Evolutionary conservation across 345 rosid genomes (phyloP), one percentile per base, ranked within the genome.

Genomic region (Excoecaria cochinchinensis): DNA sequence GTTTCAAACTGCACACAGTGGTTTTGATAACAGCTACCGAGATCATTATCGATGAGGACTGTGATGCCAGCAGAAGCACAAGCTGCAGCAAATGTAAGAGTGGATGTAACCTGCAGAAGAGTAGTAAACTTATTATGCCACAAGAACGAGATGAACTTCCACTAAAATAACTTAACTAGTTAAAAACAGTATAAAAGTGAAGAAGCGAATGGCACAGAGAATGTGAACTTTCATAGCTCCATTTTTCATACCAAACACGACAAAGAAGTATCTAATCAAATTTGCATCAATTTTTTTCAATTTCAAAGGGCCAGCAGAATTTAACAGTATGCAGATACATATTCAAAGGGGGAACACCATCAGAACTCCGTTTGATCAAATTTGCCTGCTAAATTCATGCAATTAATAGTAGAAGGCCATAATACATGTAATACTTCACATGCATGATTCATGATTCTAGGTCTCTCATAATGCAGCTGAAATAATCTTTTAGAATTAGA

Each of bases 41-140:
- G 88, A 83, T 91, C 93, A 57, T 91, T 91, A 87, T 89, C 89
- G 8, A 89, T 91, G 46, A 91, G 96, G 68, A 91, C 93, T 21
- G 96, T 91, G 72, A 91, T 91, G 70, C 93, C 96, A 0, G 96
- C 92, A 25, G 96, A 86, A 19, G 93, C 92, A 77, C 93, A 91
- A 53, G 96, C 96, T 47, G 96, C 96, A 8, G 96, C 92, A 76
- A 88, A 91, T n/a, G 80, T 83, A 57, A 91, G 87, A 11, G 91
- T 89, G 67, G 96, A 91, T 53, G 90, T 87, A 72, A 91, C 84
- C 96, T 91, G 90, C 86, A 83, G 39, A 67, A 39, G 15, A 63
- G 46, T 44, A 22, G 6, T 40, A 15, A 71, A 19, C 44, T 47
- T 16, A 22, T 74, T 74, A 57, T 66, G 10, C 47, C 48, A 53